phyloP scores from a whole-genome alignment of 805 yeast species.

The Wickerhamomyces hampshirensis region DNA sequence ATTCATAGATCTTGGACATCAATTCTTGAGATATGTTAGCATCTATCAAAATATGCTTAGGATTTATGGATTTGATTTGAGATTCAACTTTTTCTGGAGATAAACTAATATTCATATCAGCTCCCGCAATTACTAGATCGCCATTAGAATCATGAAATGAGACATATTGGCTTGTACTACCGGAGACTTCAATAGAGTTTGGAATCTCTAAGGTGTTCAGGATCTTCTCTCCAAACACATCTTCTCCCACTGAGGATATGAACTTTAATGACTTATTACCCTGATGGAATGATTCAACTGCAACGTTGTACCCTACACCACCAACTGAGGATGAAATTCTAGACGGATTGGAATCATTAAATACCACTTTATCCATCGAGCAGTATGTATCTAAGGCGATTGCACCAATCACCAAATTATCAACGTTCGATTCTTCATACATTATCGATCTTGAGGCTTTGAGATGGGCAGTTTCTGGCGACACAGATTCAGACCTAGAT shows the following conservation, averaged over 20 bases:
- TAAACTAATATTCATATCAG: conserved; percentile 69
- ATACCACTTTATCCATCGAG: conserved; percentile 30
- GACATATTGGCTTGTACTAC: conserved; percentile 64
- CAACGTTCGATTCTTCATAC: conserved; percentile 14
- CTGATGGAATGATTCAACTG: conserved; percentile 49
- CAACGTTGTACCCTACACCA: conserved; percentile 82
- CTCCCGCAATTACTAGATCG: conserved; percentile 66
- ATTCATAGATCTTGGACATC: conserved; percentile 31
- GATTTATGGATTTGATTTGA: conserved; percentile 37
- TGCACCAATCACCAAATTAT: conserved; percentile 60
- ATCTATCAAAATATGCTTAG: conserved; percentile 56
- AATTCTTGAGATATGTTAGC: conserved; percentile 54
- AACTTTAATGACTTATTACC: conserved; percentile 33
- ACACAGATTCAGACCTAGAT: not conserved
- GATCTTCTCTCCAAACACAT: conserved; percentile 44
- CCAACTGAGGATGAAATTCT: conserved; percentile 54
- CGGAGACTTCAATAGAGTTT: conserved; percentile 11
- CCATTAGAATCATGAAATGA: conserved; percentile 64
- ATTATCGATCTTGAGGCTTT: too few relatives aligned
- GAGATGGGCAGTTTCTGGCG: not conserved
- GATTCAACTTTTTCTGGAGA: conserved; percentile 37
- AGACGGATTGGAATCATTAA: conserved; percentile 75
- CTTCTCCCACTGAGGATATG: conserved; percentile 60
- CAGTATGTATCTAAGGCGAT: conserved; percentile 73
- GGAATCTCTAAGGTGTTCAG: conserved; percentile 28